phyloP scores from a whole-genome alignment of 495 filamentous ascomycete species.

The Aspergillus ellipticus region DNA sequence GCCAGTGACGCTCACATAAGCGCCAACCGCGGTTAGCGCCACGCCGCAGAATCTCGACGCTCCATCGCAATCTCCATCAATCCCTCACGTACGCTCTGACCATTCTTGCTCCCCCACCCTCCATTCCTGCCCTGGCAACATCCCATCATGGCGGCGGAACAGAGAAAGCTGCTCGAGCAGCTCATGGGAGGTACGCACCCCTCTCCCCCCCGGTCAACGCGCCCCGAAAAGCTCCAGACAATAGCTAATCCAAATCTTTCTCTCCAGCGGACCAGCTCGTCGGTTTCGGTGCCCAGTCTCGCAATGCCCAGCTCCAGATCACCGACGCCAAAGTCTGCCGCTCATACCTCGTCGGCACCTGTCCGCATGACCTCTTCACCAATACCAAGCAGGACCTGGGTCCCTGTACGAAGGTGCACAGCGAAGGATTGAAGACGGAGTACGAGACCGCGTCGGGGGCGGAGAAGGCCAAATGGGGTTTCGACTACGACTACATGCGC shows the following conservation, averaged over 20 bases:
- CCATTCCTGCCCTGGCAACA: slow-evolving; percentile 10
- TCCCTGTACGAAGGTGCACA: slow-evolving; percentile 85
- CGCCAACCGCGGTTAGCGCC: slow-evolving; percentile 28
- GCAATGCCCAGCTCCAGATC: slow-evolving; percentile 75
- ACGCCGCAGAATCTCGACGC: slow-evolving; percentile 10
- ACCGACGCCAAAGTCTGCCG: slow-evolving; percentile 94
- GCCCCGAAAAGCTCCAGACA: neutral
- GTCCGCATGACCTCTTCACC: slow-evolving; percentile 98
- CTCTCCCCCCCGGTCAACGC: slow-evolving; percentile 5
- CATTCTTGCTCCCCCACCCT: slow-evolving; percentile 1
- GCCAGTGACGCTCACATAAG: slow-evolving; percentile 11
- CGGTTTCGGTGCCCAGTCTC: slow-evolving; percentile 65
- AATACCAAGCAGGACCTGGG: slow-evolving; percentile 99
- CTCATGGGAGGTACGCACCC: slow-evolving; percentile 56
- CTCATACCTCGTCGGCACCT: slow-evolving; percentile 89
- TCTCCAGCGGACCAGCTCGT: slow-evolving; percentile 70
- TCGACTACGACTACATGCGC: slow-evolving; percentile 93
- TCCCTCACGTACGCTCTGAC: neutral
- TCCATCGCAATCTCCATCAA: slow-evolving; percentile 5
- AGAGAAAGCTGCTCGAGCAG: slow-evolving; percentile 89
- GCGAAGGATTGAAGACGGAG: slow-evolving; percentile 79
- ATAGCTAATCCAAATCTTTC: slow-evolving; percentile 32
- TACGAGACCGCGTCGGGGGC: slow-evolving; percentile 66
- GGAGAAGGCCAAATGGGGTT: slow-evolving; percentile 75
- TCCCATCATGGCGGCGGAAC: slow-evolving; percentile 81